Percentiles rank a stretch among this genome's conserved stretches.
These are phyloP conservation scores for Trametes pubescens DNA, from an alignment of 1,284 basidiomycete species.

Conservation along the genomic window DNA sequence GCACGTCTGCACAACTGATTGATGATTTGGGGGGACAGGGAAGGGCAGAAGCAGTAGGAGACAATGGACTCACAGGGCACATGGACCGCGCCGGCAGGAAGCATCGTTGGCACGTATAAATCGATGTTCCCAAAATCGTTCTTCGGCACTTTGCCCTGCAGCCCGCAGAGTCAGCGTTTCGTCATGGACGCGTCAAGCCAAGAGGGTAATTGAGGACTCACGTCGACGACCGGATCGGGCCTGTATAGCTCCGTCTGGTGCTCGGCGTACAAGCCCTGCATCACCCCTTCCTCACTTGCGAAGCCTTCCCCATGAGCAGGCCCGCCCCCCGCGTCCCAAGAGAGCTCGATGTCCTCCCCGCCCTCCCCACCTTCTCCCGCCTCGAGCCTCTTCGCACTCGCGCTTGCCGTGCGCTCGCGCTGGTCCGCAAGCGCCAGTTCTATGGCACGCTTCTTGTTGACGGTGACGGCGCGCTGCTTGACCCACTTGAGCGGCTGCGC, in stretches of 20 bases:
- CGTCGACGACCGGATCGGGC: conserved; percentile 85
- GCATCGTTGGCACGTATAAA: conserved; percentile 94
- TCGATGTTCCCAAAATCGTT: conserved; percentile 99
- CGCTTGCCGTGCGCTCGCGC: conserved; percentile 24
- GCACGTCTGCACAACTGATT: neutral
- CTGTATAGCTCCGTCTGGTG: conserved; percentile 87
- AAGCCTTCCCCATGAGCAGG: conserved; percentile 43
- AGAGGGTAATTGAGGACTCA: conserved; percentile 47
- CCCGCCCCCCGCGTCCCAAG: conserved; percentile 13
- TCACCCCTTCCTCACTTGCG: conserved; percentile 62
- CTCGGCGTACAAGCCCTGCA: conserved; percentile 89
- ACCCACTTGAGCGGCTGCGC: conserved; percentile 91
- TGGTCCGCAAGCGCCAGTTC: conserved; percentile 69
- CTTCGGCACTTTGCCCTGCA: conserved; percentile 91
- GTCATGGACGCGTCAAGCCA: neutral
- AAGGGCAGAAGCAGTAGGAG: neutral
- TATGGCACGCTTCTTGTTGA: conserved; percentile 84
- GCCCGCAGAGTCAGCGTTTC: conserved; percentile 27
- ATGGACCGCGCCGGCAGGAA: conserved; percentile 88
- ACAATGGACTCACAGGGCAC: conserved; percentile 77
- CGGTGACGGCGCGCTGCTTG: conserved; percentile 87
- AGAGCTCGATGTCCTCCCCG: conserved; percentile 12
- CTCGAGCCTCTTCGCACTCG: conserved; percentile 23
- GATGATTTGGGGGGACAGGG: neutral
- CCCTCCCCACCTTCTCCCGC: conserved; percentile 38